Percentiles rank a stretch among this genome's conserved stretches.
Conservation (phyloP, 306 rosid genomes). For the Vigna hirtella region DNA sequence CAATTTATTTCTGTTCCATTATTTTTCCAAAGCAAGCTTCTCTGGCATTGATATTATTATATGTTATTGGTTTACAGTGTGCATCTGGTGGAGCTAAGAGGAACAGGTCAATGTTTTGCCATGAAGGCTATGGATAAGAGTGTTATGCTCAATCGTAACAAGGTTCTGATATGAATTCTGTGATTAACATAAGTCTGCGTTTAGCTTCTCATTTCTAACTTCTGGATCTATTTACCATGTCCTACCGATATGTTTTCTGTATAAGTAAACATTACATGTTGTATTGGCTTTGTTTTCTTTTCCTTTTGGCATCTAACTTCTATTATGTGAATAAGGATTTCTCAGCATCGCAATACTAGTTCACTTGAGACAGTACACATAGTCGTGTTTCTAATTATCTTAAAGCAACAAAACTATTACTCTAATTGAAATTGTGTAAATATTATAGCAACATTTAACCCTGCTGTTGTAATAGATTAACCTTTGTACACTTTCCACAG, state of each 20-base stretch:
- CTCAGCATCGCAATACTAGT: background rate
- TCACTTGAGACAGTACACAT: constrained; percentile 1
- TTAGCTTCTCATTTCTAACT: background rate
- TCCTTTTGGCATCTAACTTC: background rate
- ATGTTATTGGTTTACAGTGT: constrained; percentile 61
- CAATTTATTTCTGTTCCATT: background rate
- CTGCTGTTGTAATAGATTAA: constrained; percentile 8
- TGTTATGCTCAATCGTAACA: constrained; percentile 93
- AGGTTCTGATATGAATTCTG: constrained; percentile 54
- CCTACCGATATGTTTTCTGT: background rate
- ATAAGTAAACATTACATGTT: background rate
- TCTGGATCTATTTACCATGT: constrained; percentile 4
- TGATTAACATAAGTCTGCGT: constrained; percentile 3
- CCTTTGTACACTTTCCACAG: constrained; percentile 51
- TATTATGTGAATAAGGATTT: constrained; percentile 1
- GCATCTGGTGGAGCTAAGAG: constrained; percentile 90
- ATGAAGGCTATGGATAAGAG: constrained; percentile 99
- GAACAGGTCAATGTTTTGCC: constrained; percentile 77
- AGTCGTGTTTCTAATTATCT: background rate
- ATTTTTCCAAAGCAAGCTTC: constrained; percentile 28
- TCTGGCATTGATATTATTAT: background rate
- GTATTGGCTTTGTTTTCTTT: constrained; percentile 4
- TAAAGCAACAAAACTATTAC: background rate
- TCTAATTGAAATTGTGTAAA: constrained; percentile 16
- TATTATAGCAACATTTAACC: constrained; percentile 27